Conservation (phyloP, 2,329 filamentous ascomycete species). For the Colletotrichum sp. region DNA sequence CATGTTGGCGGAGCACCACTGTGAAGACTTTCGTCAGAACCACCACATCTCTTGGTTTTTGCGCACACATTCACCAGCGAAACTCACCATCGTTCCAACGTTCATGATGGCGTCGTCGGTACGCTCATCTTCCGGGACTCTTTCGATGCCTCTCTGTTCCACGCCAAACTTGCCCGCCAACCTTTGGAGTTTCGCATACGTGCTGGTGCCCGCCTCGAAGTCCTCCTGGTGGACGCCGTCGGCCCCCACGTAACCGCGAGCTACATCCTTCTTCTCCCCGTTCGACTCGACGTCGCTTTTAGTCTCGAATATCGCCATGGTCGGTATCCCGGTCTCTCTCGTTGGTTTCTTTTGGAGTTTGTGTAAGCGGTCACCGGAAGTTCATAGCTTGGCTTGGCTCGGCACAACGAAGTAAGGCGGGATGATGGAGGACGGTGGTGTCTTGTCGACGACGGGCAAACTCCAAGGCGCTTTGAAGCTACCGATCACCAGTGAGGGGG, state of each 20-base stretch:
- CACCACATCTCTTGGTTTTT: background rate
- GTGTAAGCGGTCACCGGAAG: background rate
- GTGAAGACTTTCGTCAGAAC: background rate
- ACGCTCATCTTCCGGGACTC: slow-evolving; percentile 73
- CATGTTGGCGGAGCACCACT: slow-evolving; percentile 80
- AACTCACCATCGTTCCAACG: slow-evolving; percentile 72
- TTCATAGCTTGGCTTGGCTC: background rate
- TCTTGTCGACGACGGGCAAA: background rate
- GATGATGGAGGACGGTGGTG: background rate
- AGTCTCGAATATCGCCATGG: slow-evolving; percentile 15
- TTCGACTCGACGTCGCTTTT: slow-evolving; percentile 18
- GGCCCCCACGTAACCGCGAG: background rate
- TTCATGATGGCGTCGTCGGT: slow-evolving; percentile 70
- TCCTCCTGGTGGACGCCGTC: slow-evolving; percentile 3
- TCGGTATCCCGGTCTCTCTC: background rate
- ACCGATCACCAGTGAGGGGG: background rate
- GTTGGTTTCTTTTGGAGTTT: background rate
- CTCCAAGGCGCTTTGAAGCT: slow-evolving; percentile 3
- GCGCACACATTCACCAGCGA: background rate
- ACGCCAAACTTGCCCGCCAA: slow-evolving; percentile 70
- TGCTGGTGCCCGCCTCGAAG: slow-evolving; percentile 15
- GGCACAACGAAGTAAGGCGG: background rate
- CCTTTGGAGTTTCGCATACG: slow-evolving; percentile 53
- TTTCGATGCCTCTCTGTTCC: slow-evolving; percentile 78
- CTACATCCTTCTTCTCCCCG: slow-evolving; percentile 12